Conservation (phyloP, 495 filamentous ascomycete species). For the Penicillium desertorum region DNA sequence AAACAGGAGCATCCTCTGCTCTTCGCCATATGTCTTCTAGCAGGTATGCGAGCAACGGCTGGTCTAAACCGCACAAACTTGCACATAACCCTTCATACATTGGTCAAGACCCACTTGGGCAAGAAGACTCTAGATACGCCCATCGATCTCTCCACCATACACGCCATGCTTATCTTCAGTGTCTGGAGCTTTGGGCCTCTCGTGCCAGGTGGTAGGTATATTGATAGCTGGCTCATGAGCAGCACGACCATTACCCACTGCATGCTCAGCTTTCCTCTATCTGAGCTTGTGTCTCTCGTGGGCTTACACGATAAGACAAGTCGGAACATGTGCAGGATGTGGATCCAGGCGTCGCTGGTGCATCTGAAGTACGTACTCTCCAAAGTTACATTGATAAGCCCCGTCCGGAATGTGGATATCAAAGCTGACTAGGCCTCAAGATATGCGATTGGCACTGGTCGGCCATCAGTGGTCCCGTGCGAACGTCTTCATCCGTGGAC, state of each 20-base stretch:
- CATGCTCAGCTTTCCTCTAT: conserved; percentile 10
- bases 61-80: conserved; percentile 6
- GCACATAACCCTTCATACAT: conserved; percentile 4
- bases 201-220: conserved; percentile 10
- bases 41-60: conserved; percentile 10
- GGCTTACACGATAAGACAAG: conserved; percentile 1
- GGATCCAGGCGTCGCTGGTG: conserved; percentile 11
- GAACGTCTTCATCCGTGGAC: conserved; percentile 9
- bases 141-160: conserved; percentile 9
- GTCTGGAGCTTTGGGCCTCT: conserved; percentile 14
- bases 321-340: conserved; percentile 14
- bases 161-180: conserved; percentile 11
- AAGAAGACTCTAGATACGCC: conserved; percentile 15
- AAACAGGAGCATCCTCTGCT: conserved; percentile 10
- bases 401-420: neutral
- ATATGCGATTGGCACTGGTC: conserved; percentile 11
- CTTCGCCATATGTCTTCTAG: conserved; percentile 11
- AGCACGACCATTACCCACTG: conserved; percentile 13
- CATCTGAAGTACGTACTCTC: conserved; percentile 10
- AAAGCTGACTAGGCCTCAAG: neutral
- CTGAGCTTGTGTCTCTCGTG: conserved; percentile 4
- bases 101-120: conserved; percentile 14
- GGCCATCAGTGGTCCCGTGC: conserved; percentile 4
- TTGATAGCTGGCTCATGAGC: conserved; percentile 15
- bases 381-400: neutral